These are phyloP conservation scores for Nothopassalora personata DNA, from an alignment of 2,329 filamentous ascomycete genomes.

Conservation along the genomic window DNA sequence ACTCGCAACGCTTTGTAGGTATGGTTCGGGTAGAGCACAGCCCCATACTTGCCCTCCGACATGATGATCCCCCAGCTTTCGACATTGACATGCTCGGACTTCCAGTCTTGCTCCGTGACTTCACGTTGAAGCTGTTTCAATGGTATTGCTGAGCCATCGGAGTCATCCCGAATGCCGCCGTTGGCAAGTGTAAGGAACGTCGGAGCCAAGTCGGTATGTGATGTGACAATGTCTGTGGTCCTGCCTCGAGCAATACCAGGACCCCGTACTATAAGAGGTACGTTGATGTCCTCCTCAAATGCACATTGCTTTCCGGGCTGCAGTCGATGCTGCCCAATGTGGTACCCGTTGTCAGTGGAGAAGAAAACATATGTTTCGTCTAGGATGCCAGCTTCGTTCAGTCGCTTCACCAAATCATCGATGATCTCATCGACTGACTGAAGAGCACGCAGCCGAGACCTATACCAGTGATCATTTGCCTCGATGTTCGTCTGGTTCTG, in stretches of 20 bases:
- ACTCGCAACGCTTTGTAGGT: constrained; percentile 32
- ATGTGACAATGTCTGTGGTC: constrained; percentile 33
- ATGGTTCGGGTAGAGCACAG: constrained; percentile 24
- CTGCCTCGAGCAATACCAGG: constrained; percentile 30
- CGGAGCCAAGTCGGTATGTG: constrained; percentile 38
- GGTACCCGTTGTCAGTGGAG: constrained; percentile 38
- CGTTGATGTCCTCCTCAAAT: constrained; percentile 39
- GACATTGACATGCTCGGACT: constrained; percentile 36
- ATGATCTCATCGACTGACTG: constrained; percentile 54
- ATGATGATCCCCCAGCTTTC: constrained; percentile 39
- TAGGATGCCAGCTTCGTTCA: constrained; percentile 40
- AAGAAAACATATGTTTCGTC: constrained; percentile 45
- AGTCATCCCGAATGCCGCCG: constrained; percentile 25
- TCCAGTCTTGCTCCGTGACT: neutral
- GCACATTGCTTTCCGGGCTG: constrained; percentile 37
- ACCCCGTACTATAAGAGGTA: constrained; percentile 37
- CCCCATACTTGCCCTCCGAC: constrained; percentile 31
- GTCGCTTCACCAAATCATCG: constrained; percentile 39
- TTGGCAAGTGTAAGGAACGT: constrained; percentile 34
- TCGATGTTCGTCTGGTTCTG: constrained; percentile 45
- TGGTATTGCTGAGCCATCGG: constrained; percentile 36
- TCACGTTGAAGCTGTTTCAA: constrained; percentile 13
- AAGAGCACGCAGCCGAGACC: constrained; percentile 45
- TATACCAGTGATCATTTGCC: constrained; percentile 51
- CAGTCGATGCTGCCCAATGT: constrained; percentile 38